Evolutionary conservation across 2,329 filamentous ascomycete genomes (phyloP).

Genomic region (Claviceps pazoutovae): DNA sequence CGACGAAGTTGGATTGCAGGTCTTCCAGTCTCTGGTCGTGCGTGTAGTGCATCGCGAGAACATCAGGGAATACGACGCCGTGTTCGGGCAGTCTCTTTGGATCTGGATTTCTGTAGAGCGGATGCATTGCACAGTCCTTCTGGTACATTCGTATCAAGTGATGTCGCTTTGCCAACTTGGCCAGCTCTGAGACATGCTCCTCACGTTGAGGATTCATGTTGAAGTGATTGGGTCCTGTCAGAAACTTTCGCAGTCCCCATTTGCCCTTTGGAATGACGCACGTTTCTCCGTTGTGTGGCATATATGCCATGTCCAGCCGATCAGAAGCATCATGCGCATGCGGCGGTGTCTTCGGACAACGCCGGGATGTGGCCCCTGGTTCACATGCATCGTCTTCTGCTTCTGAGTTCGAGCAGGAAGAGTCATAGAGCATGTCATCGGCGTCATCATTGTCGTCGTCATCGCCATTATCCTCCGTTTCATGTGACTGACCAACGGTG

Average conservation of each 20-base stretch:
- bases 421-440: neutral
- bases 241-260: conserved; percentile 9
- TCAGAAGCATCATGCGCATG: neutral
- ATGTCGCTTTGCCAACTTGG: conserved; percentile 10
- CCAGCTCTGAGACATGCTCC: neutral
- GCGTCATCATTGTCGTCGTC: neutral
- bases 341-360: conserved; percentile 1
- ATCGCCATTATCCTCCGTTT: conserved; percentile 6
- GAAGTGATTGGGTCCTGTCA: conserved; percentile 9
- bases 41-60: conserved; percentile 14
- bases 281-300: conserved; percentile 18
- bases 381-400: neutral
- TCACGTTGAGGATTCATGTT: conserved; percentile 5
- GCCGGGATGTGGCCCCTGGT: neutral
- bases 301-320: conserved; percentile 20
- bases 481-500: conserved; percentile 1
- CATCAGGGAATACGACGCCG: conserved; percentile 19
- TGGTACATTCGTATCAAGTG: conserved; percentile 34
- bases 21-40: conserved; percentile 9
- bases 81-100: conserved; percentile 12
- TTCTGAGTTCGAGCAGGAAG: neutral
- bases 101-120: conserved; percentile 13
- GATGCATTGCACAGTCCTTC: conserved; percentile 33
- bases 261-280: conserved; percentile 8
- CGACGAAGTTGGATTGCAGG: conserved; percentile 16